phyloP scores from a whole-genome alignment of 768 basidiomycete species.

The Scleroderma citrinum region DNA sequence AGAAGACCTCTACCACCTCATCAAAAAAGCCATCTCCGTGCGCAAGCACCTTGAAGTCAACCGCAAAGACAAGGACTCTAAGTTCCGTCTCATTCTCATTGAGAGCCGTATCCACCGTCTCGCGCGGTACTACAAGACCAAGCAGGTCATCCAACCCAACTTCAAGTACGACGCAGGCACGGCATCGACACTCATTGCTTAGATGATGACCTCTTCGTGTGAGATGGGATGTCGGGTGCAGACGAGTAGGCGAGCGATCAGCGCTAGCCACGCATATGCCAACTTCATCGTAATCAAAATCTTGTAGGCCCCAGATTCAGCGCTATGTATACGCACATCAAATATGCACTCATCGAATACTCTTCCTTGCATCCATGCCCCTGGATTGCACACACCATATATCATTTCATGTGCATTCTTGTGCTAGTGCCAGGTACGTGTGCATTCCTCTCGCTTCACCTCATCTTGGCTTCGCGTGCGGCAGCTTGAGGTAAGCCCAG shows the following conservation, averaged over 20 bases:
- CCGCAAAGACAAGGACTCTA: constrained; percentile 99
- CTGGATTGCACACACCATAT: neutral
- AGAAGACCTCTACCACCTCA: constrained; percentile 98
- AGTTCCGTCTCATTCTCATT: constrained; percentile 94
- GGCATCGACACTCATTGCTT: constrained; percentile 87
- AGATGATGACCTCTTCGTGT: constrained; percentile 18
- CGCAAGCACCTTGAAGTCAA: constrained; percentile 98
- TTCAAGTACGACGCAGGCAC: constrained; percentile 99
- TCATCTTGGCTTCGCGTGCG: too few species aligned
- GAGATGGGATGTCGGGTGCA: neutral
- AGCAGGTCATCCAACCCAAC: constrained; percentile 94
- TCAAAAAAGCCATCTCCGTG: constrained; percentile 99
- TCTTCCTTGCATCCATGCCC: neutral
- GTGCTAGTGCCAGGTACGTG: too few species aligned
- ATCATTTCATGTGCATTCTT: too few species aligned
- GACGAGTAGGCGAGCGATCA: neutral
- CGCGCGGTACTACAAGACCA: constrained; percentile 97
- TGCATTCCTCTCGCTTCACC: too few species aligned
- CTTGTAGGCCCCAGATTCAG: neutral
- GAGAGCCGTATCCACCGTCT: constrained; percentile 98
- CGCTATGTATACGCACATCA: constrained; percentile 2
- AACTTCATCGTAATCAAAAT: neutral
- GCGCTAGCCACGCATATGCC: neutral
- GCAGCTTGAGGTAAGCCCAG: too few species aligned
- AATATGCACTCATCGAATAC: neutral